Evolutionary conservation across 1,139 yeast species (phyloP), one percentile per base, ranked within the genome.

Genomic region (Sugiyamaella paludigena): DNA sequence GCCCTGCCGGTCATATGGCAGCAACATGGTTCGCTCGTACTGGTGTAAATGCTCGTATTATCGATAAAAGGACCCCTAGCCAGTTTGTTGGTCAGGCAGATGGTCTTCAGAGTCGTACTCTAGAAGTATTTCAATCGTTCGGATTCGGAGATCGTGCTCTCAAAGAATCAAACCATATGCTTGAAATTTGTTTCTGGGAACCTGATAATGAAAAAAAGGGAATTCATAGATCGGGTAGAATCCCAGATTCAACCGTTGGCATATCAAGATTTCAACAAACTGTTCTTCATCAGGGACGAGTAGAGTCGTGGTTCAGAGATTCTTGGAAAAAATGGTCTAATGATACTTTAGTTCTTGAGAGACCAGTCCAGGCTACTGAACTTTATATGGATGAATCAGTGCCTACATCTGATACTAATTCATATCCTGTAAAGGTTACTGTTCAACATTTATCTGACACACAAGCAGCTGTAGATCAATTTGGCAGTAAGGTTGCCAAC

Each of bases 31-130:
- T 64, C 48, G 68, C 68, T n/a, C 59, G 73, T 27, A 56, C 69
- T 26, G 73, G 73, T 30, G 24, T 19, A 16, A 57, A 65, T 12
- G 61, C 60, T 50, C 57, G 70, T 15, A 64, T 69, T 41, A 63
- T 69, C 43, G 73, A 69, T 54, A 66, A 69, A 44, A 59, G 73
- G 38, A 51, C 66, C 6, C 55, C 50, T 33, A 61, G 64, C 43
- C 55, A 66, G 7, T 65, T 63, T 48, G 58, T 69, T 9, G 73
- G 73, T 12, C 71, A 68, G 51, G 73, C 73, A 4, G 73, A 69
- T 56, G 73, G 73, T 12, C 58, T 69, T 31, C 69, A 65, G 43
- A 59, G 64, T 40, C 54, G 71, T 40, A 68, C 72, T 8, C 53
- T 68, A 43, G 72, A 69, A 53, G 65, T 65, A 12, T 66, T 68